These are phyloP conservation scores for Fusarium sp. DNA, from an alignment of 2,329 filamentous ascomycete genomes.

Conservation along the genomic window DNA sequence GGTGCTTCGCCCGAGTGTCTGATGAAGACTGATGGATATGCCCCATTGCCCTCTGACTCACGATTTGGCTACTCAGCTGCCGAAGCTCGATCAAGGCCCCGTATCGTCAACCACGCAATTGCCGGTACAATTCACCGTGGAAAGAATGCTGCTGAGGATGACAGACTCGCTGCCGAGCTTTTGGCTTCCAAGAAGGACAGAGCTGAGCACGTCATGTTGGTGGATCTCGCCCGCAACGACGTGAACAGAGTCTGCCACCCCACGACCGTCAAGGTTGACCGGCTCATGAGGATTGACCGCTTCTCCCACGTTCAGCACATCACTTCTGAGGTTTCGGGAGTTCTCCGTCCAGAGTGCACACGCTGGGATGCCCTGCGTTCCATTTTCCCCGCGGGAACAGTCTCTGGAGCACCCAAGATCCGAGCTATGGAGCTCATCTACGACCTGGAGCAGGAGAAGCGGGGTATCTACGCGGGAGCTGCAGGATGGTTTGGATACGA, in stretches of 20 bases:
- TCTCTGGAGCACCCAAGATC: constrained; percentile 95
- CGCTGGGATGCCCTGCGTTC: constrained; percentile 95
- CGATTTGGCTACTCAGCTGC: constrained; percentile 39
- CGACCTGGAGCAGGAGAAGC: constrained; percentile 91
- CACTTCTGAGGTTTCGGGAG: constrained; percentile 92
- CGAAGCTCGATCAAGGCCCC: constrained; percentile 70
- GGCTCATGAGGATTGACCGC: constrained; percentile 91
- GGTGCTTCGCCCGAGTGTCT: constrained; percentile 95
- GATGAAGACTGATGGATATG: constrained; percentile 70
- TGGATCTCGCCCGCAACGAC: constrained; percentile 95
- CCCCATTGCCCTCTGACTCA: constrained; percentile 34
- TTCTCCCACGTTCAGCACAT: constrained; percentile 98
- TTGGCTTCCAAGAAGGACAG: constrained; percentile 77
- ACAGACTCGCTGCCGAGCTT: constrained; percentile 77
- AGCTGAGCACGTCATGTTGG: constrained; percentile 96
- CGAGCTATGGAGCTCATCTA: constrained; percentile 97
- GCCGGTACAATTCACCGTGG: constrained; percentile 94
- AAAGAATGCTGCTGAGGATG: constrained; percentile 76
- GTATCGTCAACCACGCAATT: constrained; percentile 96
- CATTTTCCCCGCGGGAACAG: constrained; percentile 96
- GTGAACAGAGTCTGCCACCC: constrained; percentile 96
- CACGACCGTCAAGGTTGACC: constrained; percentile 86
- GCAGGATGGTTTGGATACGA: constrained; percentile 97
- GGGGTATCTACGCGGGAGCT: constrained; percentile 93
- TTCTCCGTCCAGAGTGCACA: constrained; percentile 83